Evolutionary conservation across 371 early-diverging fungal genomes (phyloP).

Genomic region (Actinomortierella wolfii): DNA sequence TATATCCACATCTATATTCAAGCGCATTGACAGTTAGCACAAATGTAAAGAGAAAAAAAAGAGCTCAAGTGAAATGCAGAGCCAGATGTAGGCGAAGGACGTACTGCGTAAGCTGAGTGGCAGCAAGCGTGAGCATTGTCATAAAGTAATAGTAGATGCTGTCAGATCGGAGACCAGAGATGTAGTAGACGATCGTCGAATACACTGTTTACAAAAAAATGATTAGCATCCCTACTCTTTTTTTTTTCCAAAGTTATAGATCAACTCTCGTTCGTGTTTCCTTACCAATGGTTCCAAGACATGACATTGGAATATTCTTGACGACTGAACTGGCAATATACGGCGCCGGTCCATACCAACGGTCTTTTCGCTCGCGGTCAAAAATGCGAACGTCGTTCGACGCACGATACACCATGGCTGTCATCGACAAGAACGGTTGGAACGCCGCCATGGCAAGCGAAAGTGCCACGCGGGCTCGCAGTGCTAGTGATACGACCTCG

Average conservation of each 20-base stretch:
- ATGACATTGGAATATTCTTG: neutral
- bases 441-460: neutral
- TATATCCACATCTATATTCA: too few species aligned
- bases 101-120: too few species aligned
- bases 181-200: slow-evolving; percentile 11
- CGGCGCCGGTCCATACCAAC: slow-evolving; percentile 10
- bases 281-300: too few species aligned
- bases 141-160: neutral
- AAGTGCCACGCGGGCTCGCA: slow-evolving; percentile 6
- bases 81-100: too few species aligned
- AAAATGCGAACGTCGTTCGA: slow-evolving; percentile 6
- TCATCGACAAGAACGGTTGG: slow-evolving; percentile 7
- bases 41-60: too few species aligned
- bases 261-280: too few species aligned
- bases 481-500: neutral
- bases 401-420: neutral
- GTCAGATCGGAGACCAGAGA: slow-evolving; percentile 15
- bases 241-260: too few species aligned
- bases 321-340: slow-evolving; percentile 5
- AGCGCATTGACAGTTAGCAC: too few species aligned
- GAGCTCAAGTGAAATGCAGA: too few species aligned
- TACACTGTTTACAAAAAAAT: too few species aligned
- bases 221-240: too few species aligned
- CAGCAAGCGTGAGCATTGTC: too few species aligned
- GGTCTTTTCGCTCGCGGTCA: slow-evolving; percentile 11